Evolutionary conservation across 1,139 yeast species (phyloP).

Genomic region (Candida buenavistaensis): DNA sequence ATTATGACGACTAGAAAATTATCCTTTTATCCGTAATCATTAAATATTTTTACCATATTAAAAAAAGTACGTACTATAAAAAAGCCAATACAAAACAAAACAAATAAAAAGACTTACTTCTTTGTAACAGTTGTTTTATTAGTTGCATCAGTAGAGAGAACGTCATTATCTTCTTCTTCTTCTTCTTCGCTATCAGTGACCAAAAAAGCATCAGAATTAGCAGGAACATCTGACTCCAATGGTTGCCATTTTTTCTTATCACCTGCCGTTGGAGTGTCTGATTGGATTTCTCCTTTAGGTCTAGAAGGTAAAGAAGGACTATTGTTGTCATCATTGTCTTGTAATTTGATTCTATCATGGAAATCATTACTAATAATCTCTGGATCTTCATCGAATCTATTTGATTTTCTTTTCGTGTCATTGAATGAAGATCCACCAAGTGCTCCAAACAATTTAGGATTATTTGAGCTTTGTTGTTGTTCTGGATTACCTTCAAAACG

Average conservation of each 20-base stretch:
- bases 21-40: background rate
- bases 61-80: no score
- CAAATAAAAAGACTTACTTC: slow-evolving; percentile 1
- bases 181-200: slow-evolving; percentile 82
- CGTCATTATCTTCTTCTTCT: slow-evolving; percentile 28
- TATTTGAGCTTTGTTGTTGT: slow-evolving; percentile 14
- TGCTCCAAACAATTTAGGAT: slow-evolving; percentile 47
- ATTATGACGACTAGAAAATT: background rate
- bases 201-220: slow-evolving; percentile 68
- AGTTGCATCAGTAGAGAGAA: slow-evolving; percentile 12
- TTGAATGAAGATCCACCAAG: slow-evolving; percentile 47
- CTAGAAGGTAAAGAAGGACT: slow-evolving; percentile 44
- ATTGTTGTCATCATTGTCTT: slow-evolving; percentile 37
- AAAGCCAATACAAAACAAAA: background rate
- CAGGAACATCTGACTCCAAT: slow-evolving; percentile 47
- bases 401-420: slow-evolving; percentile 29
- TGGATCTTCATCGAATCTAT: slow-evolving; percentile 55
- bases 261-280: slow-evolving; percentile 7
- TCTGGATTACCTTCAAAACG: slow-evolving; percentile 31
- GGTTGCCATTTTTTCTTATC: slow-evolving; percentile 59
- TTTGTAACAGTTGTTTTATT: slow-evolving; percentile 1
- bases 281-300: slow-evolving; percentile 12
- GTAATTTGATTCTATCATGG: slow-evolving; percentile 53
- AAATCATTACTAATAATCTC: slow-evolving; percentile 54
- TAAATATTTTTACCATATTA: no score